Evolutionary conservation across 2,329 filamentous ascomycete species (phyloP), one percentile per base, ranked within the genome.

Genomic region (Fusarium sp.): DNA sequence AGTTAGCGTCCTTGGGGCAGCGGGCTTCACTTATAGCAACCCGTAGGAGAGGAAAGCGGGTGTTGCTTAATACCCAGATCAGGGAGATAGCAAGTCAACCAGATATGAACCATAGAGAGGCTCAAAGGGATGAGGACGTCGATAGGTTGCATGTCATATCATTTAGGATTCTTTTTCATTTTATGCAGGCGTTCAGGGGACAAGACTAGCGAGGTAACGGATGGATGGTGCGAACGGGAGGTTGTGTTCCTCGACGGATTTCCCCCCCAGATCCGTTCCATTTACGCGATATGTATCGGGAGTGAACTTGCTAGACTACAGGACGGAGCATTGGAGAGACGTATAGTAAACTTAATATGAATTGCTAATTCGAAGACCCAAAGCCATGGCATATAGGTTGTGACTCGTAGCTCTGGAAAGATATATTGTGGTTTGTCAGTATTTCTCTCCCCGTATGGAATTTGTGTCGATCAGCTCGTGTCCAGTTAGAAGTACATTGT

Each of bases 401-500:
- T 32, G 26, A 26, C 7, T 44, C 17, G 7, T 22, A 24, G n/a
- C 22, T 37, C 24, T 14, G 28, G 15, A 35, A 30, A 28, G 11
- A 40, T 11, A 7, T 24, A 24, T 24, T 24, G 24, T 24, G 24
- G 24, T 44, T n/a, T 17, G 7, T n/a, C 13, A 26, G 20, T 35
- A 24, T 37, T 35, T 19, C 17, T 53, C 28, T 35, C 19, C n/a
- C 7, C 35, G 14, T 17, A 9, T 8, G 84, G 87, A 64, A 84
- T 96, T 14, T 96, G 96, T 80, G 83, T 86, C 60, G 89, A 93
- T 71, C 97, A 94, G 79, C 89, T 97, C 70, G 85, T 90, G 54
- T 43, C 28, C 47, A 92, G 78, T 94, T 97, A 75, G 93, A 97
- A 78, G 92, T 94, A 3, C 94, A 95, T 13, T 95, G 94, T 78